phyloP scores from a whole-genome alignment of 148 eudicot genomes.

The Spergularia marina region DNA sequence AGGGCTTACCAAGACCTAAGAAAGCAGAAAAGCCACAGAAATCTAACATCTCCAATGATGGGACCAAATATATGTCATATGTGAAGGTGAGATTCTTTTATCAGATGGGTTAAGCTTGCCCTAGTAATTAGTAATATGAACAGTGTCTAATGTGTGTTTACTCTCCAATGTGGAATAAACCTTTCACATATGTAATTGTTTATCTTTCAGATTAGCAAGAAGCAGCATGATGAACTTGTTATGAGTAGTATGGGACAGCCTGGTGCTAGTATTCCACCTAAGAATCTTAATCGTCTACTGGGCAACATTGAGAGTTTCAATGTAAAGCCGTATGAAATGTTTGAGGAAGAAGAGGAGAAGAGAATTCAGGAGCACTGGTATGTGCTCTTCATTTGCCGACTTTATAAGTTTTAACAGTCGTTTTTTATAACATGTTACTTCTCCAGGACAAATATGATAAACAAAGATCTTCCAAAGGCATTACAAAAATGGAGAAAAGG shows the following conservation, averaged over 20 bases:
- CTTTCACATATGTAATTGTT: not conserved
- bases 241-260: conserved; percentile 79
- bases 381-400: conserved; percentile 21
- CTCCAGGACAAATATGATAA: conserved; percentile 68
- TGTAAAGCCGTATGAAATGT: conserved; percentile 80
- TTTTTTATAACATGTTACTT: conserved; percentile 16
- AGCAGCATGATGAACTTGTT: conserved; percentile 83
- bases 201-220: conserved; percentile 74
- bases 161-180: not conserved
- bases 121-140: not conserved
- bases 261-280: conserved; percentile 66
- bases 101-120: not conserved
- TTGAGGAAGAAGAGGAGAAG: conserved; percentile 83
- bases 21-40: conserved; percentile 61
- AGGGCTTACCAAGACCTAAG: conserved; percentile 38
- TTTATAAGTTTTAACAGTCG: conserved; percentile 1
- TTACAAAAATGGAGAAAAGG: conserved; percentile 49
- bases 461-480: conserved; percentile 57
- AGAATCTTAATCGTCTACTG: conserved; percentile 73
- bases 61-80: conserved; percentile 92
- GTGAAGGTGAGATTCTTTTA: conserved; percentile 56
- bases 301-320: conserved; percentile 62
- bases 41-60: conserved; percentile 59
- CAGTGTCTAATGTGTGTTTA: not conserved
- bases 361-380: conserved; percentile 80